Base-by-base conservation (phyloP, 441 rosid species). In the Bocquillonia castaneifolia region DNA sequence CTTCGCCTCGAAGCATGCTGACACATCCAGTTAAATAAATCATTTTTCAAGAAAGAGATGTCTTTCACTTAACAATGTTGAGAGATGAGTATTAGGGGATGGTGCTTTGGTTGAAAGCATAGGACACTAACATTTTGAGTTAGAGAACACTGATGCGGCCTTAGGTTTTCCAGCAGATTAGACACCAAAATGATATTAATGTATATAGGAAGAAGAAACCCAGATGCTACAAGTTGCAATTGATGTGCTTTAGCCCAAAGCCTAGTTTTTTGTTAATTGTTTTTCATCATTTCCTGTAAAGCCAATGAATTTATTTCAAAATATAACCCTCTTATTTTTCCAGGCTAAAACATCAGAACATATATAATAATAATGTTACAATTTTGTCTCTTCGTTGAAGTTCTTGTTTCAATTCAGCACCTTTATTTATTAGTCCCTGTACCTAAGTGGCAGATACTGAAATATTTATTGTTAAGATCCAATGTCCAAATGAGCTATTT, bases 1-100 rank as follows among this genome's bases (percentile, higher is more conserved):
- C 83, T 79, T 81, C 54, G 72, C 71, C 88, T 81, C 71, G 78
- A 86, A 84, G 90, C 85, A 67, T 36, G 76, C 63, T 59, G 67
- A 64, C 63, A 40, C 0, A 50, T 12, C 22, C 61, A 10, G 12
- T 17, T 57, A 40, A 15, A 26, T 57, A 40, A 15, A 26, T 28
- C 59, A 55, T 28, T 34, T 22, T 18, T 29, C 36, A 32, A 56
- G 59, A 1, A 57, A 6, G 25, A 55, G 29, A n/a, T 2, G 5
- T 4, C 25, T 29, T 4, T 10, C 29, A 55, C 59, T 36, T 59
- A 31, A 37, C 36, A 51, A 31, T 28, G 28, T 17, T 54, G 23
- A 63, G 23, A 0, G 17, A 45, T 28, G 55, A 48, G 10, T 10
- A 17, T 1, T 1, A n/a, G n/a, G n/a, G n/a, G 12, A 45, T 31